Percentiles rank a stretch among this genome's conserved stretches.
phyloP scores from a whole-genome alignment of 2,329 filamentous ascomycete species.

The Emergomyces africanus region DNA sequence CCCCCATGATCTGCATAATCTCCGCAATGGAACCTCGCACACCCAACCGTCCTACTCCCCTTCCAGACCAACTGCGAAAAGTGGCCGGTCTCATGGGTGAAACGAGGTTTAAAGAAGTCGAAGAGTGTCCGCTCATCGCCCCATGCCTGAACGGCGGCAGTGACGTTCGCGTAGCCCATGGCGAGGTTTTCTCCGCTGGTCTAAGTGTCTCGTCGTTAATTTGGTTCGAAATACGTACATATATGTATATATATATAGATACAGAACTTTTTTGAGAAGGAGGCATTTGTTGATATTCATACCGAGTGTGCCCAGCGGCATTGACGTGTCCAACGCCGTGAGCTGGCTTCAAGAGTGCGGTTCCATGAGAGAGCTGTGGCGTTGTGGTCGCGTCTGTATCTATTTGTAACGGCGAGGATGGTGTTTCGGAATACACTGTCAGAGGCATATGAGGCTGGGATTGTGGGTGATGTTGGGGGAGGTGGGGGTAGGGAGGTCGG shows the following conservation, averaged over 20 bases:
- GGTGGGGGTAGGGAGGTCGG: background rate
- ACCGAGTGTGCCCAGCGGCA: constrained; percentile 34
- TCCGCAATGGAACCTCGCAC: constrained; percentile 33
- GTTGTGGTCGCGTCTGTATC: constrained; percentile 51
- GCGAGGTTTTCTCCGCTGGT: constrained; percentile 59
- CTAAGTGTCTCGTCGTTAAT: background rate
- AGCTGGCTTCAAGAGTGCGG: constrained; percentile 45
- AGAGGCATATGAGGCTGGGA: background rate
- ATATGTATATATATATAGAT: background rate
- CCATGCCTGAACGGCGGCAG: constrained; percentile 52
- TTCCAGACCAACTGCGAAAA: constrained; percentile 66
- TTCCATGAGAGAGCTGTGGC: constrained; percentile 53
- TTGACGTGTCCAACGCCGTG: constrained; percentile 36
- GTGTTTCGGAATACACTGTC: background rate
- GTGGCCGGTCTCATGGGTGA: constrained; percentile 50
- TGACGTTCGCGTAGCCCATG: constrained; percentile 49
- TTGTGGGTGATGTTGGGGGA: background rate
- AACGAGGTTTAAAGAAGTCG: constrained; percentile 42
- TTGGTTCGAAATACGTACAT: background rate
- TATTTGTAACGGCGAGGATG: constrained; percentile 41
- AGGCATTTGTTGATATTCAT: background rate
- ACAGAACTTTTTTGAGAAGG: background rate
- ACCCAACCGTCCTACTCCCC: constrained; percentile 48
- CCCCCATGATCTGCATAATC: constrained; percentile 25
- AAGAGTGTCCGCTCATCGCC: constrained; percentile 48